Base-by-base conservation (phyloP, 2,329 filamentous ascomycete species). In the Juglanconis oblonga region DNA sequence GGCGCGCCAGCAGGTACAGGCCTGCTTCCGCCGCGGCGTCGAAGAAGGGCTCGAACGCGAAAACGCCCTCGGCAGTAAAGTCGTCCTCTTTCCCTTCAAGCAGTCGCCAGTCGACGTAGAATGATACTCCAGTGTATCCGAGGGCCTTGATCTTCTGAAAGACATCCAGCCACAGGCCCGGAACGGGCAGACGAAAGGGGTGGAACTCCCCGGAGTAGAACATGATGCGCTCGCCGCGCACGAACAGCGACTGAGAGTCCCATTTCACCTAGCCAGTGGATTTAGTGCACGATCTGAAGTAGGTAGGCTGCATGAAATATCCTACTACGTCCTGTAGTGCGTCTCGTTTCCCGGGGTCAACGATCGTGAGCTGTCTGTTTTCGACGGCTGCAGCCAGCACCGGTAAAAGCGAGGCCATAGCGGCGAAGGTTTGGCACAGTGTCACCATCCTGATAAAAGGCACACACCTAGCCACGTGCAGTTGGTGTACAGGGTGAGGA, bases 91-190 rank as follows among this genome's bases (percentile, higher is more conserved):
- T 87, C 2, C 89, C 90, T 70, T 95, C 91, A 0, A 92, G 72
- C 2, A 94, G 76, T 3, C 88, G 89, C 91, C 90, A 96, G 67
- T 92, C 83, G 6, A 87, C 79, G 68, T 94, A 94, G 71, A 93
- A 92, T 0, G 89, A 92, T 1, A 93, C 88, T 49, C 85, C 83
- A 67, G 90, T 94, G 74, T 92, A 93, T 0, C 91, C 91, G 1
- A 92, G 74, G 0, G 90, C 87, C 72, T 89, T 92, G 72, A 94
- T 85, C 74, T 96, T 96, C 68, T 95, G 87, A 66, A 96, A 88
- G 2, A 94, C 70, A 65, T 94, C 91, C 8, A 90, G 77, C 77
- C 87, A 63, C 32, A 63, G 55, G 6, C 62, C 62, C 2, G 62
- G 58, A 0, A 63, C 62, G 11, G 62, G 87, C 4, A 89, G 76